These are phyloP conservation scores for Aspergillus wentii DNA, from an alignment of 495 filamentous ascomycete species.

Conservation along the genomic window DNA sequence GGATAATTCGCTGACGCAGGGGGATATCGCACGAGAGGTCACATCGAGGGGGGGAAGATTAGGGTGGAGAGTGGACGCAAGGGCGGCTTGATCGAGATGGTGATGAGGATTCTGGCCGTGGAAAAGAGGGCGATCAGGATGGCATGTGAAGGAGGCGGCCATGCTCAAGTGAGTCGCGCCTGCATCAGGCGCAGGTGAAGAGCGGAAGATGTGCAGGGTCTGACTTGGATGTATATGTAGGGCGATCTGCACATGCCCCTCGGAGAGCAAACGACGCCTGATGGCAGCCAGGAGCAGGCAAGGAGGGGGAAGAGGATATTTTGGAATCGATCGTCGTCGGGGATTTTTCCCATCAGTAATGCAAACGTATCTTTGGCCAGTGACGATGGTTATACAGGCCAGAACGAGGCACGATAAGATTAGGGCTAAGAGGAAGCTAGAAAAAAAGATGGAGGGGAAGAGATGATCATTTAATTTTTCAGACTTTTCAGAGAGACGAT, in stretches of 20 bases:
- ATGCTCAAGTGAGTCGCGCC: conserved; percentile 2
- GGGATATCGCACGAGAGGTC: conserved; percentile 4
- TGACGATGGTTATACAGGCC: no score
- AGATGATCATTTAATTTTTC: no score
- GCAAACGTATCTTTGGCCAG: no score
- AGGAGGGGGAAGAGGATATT: conserved; percentile 2
- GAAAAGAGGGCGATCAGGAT: conserved; percentile 11
- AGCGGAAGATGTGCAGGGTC: no score
- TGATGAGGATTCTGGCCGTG: conserved; percentile 9
- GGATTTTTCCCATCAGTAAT: no score
- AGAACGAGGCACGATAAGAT: conserved; percentile 8
- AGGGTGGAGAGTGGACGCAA: conserved; percentile 9
- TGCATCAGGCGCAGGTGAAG: conserved; percentile 8
- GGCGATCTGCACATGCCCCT: conserved; percentile 13
- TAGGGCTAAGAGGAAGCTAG: conserved; percentile 11
- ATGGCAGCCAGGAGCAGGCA: conserved; percentile 10
- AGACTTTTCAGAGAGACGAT: neutral
- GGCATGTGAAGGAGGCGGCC: conserved; percentile 26
- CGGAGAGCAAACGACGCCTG: no score
- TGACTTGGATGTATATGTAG: no score
- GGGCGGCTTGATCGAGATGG: conserved; percentile 2
- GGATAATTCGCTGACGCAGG: no score
- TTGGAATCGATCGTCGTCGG: no score
- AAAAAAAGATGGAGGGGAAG: no score
- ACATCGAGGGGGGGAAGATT: conserved; percentile 6